Evolutionary conservation across 768 basidiomycete species (phyloP), one percentile per base, ranked within the genome.

Genomic region (Tulasnella sp.): DNA sequence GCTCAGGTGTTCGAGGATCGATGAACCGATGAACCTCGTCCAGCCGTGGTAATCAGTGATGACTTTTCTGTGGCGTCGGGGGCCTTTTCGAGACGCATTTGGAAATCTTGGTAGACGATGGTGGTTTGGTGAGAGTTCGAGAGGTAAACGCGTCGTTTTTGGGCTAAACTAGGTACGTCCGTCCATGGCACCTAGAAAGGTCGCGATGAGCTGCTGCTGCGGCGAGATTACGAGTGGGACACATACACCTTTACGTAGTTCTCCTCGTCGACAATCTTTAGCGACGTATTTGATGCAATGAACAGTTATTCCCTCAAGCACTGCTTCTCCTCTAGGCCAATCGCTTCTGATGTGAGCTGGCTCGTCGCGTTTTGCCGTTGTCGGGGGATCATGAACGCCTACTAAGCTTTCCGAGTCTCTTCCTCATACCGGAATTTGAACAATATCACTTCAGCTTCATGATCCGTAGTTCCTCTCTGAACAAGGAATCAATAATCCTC

Each of bases 161-260:
- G 86, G 7, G 98, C 86, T 1, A 99, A 79, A 70, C 96, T 92
- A 4, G 91, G 90, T 2, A 98, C 94, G 62, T 85, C 83, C 11
- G 86, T 93, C 96, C 96, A 99, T 70, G 80, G 84, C n/a, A 97
- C 93, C 93, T 96, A 50, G n/a, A n/a, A n/a, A n/a, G n/a, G n/a
- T n/a, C 30, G 9, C 4, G 13, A 15, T 2, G 24, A 53, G 32
- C 1, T 34, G n/a, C 34, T 56, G n/a, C 26, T 13, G n/a, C 15
- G 23, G 7, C 10, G 19, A n/a, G 5, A 15, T 5, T 38, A 38
- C 34, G 34, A 38, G 5, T 7, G 34, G 34, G 34, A 5, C 34
- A 24, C 8, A 47, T 68, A 8, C 63, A 87, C 93, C 76, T 95
- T 96, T 75, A 83, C 85, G 73, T 82, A 95, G 44, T 71, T 80